phyloP scores from a whole-genome alignment of 169 alveolate species.

The Plasmodium adleri region DNA sequence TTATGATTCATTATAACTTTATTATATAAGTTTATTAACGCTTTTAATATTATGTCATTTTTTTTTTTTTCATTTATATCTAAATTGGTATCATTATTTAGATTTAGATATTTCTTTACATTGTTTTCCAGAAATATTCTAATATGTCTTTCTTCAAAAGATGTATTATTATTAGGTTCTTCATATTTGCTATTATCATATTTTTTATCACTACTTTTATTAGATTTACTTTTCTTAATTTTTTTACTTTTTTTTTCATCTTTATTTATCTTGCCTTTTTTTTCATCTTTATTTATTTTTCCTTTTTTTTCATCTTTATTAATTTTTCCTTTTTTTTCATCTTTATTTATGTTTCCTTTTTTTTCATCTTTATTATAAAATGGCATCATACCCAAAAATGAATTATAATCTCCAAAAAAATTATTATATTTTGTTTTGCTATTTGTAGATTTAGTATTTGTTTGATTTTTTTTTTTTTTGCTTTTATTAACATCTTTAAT shows the following conservation, averaged over 20 bases:
- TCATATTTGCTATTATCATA: not conserved
- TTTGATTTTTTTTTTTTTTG: too few species aligned
- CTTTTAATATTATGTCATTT: constrained; percentile 58
- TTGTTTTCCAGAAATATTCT: constrained; percentile 24
- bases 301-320: not conserved
- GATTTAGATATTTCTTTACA: constrained; percentile 32
- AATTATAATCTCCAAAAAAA: too few species aligned
- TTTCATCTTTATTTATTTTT: not conserved
- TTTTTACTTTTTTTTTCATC: not conserved
- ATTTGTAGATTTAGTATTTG: too few species aligned
- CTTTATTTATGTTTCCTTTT: too few species aligned
- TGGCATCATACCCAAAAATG: too few species aligned
- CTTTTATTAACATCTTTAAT: too few species aligned
- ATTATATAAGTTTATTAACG: constrained; percentile 37
- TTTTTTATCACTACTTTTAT: not conserved
- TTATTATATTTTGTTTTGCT: too few species aligned
- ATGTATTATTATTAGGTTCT: not conserved
- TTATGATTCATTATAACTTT: constrained; percentile 34
- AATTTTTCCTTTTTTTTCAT: too few species aligned
- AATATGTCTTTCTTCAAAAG: constrained; percentile 5
- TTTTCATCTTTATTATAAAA: too few species aligned
- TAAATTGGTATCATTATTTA: constrained; percentile 32
- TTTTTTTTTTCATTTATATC: constrained; percentile 76
- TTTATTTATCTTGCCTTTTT: not conserved
- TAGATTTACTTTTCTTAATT: not conserved